Evolutionary conservation across 2,329 filamentous ascomycete genomes (phyloP).

Genomic region (Tympanopsis confertula): DNA sequence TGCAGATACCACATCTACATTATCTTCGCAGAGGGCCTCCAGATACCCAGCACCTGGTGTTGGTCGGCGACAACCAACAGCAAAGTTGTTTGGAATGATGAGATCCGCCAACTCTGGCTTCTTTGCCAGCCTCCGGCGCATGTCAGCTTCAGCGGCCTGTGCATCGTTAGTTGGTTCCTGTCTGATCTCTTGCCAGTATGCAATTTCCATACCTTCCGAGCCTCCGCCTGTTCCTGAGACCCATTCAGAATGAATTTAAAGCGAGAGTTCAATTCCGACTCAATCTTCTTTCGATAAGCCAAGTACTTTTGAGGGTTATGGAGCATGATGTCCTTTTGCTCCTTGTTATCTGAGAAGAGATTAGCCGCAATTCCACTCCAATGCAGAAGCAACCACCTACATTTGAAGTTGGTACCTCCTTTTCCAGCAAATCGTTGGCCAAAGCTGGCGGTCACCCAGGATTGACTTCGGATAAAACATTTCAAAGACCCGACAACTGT

Average conservation of each 20-base stretch:
- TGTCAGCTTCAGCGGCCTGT: neutral
- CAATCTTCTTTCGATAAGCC: constrained; percentile 32
- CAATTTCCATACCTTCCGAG: constrained; percentile 10
- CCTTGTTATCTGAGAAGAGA: constrained; percentile 13
- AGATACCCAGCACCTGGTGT: constrained; percentile 39
- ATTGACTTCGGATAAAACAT: constrained; percentile 22
- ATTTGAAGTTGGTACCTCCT: constrained; percentile 32
- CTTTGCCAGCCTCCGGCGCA: neutral
- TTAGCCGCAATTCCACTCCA: constrained; percentile 2
- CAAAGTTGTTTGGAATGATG: neutral
- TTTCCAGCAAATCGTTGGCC: constrained; percentile 31
- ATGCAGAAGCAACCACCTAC: constrained; percentile 9
- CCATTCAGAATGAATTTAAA: constrained; percentile 41
- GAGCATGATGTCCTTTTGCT: constrained; percentile 23
- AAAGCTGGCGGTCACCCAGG: constrained; percentile 35
- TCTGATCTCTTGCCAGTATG: neutral
- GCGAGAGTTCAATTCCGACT: constrained; percentile 35
- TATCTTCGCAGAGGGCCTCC: constrained; percentile 27
- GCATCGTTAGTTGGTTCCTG: neutral
- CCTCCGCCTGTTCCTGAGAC: constrained; percentile 27
- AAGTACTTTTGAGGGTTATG: constrained; percentile 28
- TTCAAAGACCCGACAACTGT: no score
- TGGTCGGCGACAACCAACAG: constrained; percentile 18
- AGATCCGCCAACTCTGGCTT: neutral
- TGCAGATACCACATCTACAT: constrained; percentile 16